Evolutionary conservation across 306 rosid species (phyloP).

Genomic region (Sicyos baderoa): DNA sequence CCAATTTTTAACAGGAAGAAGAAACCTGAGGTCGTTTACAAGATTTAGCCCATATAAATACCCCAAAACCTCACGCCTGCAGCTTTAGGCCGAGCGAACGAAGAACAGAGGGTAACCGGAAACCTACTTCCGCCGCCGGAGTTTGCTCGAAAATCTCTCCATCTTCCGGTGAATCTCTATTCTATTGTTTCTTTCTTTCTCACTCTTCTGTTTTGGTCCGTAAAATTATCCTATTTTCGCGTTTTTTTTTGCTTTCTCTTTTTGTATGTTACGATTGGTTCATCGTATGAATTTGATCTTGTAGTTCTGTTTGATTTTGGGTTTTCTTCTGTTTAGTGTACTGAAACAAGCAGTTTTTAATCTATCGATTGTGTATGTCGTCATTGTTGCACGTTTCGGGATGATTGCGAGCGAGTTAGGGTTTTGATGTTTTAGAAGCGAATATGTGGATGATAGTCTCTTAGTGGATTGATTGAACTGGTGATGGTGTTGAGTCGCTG

Average conservation of each 20-base stretch:
- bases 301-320: constrained; percentile 8
- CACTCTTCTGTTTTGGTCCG: too few relatives aligned
- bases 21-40: constrained; percentile 2
- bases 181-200: too few relatives aligned
- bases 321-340: neutral
- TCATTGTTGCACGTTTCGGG: constrained; percentile 5
- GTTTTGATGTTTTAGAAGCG: neutral
- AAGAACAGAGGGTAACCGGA: neutral
- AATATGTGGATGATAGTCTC: neutral
- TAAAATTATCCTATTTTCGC: neutral
- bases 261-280: neutral
- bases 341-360: neutral
- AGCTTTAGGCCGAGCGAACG: constrained; percentile 15
- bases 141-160: neutral
- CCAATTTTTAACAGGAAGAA: neutral
- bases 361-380: neutral
- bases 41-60: constrained; percentile 15
- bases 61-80: neutral
- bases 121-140: neutral
- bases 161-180: neutral
- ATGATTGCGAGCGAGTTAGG: constrained; percentile 9
- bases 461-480: neutral
- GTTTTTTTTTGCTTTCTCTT: neutral
- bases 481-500: neutral
- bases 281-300: neutral